phyloP scores from a whole-genome alignment of 2,329 filamentous ascomycete genomes.

The Pleomassaria siparia region DNA sequence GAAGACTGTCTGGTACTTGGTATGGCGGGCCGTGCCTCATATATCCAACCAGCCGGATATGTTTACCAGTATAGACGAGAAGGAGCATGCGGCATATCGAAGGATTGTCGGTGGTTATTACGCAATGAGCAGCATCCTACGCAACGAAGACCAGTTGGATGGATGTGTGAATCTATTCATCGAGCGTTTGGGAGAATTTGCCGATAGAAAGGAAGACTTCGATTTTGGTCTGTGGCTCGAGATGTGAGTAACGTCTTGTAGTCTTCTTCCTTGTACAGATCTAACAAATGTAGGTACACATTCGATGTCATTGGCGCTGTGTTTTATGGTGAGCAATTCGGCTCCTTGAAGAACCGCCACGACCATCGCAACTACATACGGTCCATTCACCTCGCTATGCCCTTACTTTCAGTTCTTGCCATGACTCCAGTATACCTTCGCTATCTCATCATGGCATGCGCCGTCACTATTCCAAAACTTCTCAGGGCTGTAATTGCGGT shows the following conservation, averaged over 20 bases:
- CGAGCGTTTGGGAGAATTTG: constrained; percentile 19
- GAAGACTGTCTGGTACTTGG: constrained; percentile 17
- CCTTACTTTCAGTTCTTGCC: constrained; percentile 28
- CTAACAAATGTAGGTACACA: constrained; percentile 32
- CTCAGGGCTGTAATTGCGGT: constrained; percentile 23
- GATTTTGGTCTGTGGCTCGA: constrained; percentile 33
- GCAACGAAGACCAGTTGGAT: constrained; percentile 26
- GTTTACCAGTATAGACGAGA: constrained; percentile 20
- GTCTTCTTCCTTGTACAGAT: not conserved
- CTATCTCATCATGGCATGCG: constrained; percentile 24
- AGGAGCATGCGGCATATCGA: constrained; percentile 17
- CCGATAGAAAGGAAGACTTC: constrained; percentile 17
- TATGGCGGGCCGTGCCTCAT: constrained; percentile 8
- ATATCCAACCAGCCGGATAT: constrained; percentile 19
- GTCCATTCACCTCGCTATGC: constrained; percentile 39
- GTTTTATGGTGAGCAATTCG: constrained; percentile 45
- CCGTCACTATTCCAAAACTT: constrained; percentile 23
- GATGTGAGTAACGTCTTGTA: constrained; percentile 8
- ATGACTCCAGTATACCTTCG: constrained; percentile 34
- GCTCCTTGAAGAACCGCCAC: constrained; percentile 43
- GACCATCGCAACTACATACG: constrained; percentile 45
- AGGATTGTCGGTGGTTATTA: constrained; percentile 33
- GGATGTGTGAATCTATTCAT: constrained; percentile 26
- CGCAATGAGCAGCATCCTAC: constrained; percentile 45
- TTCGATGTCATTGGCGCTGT: constrained; percentile 50